Conservation (phyloP, 768 basidiomycete genomes). For the Clathrus columnatus region DNA sequence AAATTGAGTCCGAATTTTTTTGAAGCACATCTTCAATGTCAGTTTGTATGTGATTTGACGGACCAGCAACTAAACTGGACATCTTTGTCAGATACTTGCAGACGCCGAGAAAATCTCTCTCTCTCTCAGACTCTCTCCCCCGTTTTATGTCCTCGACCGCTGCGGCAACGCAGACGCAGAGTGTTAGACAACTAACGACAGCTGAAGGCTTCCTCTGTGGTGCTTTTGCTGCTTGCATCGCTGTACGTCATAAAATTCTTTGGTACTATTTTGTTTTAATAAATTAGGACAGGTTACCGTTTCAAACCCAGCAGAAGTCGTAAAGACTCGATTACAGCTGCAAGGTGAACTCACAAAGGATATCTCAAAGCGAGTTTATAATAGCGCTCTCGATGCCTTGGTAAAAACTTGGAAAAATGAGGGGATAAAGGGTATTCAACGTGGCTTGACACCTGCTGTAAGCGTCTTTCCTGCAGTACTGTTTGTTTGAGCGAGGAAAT, state of each 20-base stretch:
- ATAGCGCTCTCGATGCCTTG: conserved; percentile 79
- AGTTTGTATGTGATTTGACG: not conserved
- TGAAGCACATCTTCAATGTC: not conserved
- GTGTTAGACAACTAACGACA: conserved; percentile 42
- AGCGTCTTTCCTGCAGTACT: conserved; percentile 22
- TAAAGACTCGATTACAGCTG: conserved; percentile 92
- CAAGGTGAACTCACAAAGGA: conserved; percentile 88
- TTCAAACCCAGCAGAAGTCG: conserved; percentile 69
- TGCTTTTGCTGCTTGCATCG: conserved; percentile 84
- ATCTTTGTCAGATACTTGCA: not conserved
- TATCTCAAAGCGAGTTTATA: conserved; percentile 71
- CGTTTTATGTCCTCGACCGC: conserved; percentile 4
- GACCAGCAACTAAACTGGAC: not conserved
- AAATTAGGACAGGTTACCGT: conserved; percentile 52
- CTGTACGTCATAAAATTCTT: conserved; percentile 42
- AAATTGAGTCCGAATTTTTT: no score
- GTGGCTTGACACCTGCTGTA: conserved; percentile 86
- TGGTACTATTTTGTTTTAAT: conserved; percentile 12
- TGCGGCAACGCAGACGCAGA: not conserved
- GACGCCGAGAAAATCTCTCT: no score
- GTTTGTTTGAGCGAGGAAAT: not conserved
- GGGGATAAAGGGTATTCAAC: conserved; percentile 84
- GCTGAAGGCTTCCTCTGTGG: conserved; percentile 82
- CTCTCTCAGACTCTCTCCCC: no score
- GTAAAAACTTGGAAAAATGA: conserved; percentile 85